Evolutionary conservation across 148 eudicot species (phyloP).

Genomic region (Drosera capensis): DNA sequence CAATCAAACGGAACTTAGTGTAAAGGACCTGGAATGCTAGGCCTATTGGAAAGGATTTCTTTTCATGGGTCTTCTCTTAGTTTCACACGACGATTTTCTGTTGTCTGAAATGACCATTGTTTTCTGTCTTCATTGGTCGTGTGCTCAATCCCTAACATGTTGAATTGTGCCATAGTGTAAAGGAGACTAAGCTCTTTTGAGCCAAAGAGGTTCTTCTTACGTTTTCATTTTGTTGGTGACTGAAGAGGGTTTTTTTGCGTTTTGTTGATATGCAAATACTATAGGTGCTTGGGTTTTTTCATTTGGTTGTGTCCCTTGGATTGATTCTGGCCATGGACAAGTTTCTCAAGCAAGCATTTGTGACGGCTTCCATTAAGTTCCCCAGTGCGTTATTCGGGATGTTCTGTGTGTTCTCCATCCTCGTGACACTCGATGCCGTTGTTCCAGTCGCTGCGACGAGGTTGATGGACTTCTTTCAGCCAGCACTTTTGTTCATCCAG

Average conservation of each 20-base stretch:
- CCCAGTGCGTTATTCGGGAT: conserved; percentile 97
- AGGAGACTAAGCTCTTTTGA: too few species aligned
- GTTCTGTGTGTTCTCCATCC: conserved; percentile 78
- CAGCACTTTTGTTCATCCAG: conserved; percentile 85
- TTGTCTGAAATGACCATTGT: too few species aligned
- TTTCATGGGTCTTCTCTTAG: too few species aligned
- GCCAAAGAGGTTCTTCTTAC: too few species aligned
- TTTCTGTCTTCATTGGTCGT: too few species aligned
- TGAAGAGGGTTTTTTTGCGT: conserved; percentile 2
- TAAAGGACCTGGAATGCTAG: too few species aligned
- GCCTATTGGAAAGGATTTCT: too few species aligned
- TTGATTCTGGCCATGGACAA: conserved; percentile 72
- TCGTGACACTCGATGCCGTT: conserved; percentile 48
- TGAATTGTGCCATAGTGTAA: too few species aligned
- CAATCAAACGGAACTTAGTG: too few species aligned
- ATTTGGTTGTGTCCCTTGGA: conserved; percentile 78
- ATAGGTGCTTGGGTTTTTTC: conserved; percentile 51
- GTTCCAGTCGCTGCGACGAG: conserved; percentile 53
- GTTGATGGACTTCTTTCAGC: conserved; percentile 82
- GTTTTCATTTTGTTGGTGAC: conserved; percentile 1
- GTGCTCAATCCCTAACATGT: too few species aligned
- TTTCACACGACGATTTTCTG: too few species aligned
- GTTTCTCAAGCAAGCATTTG: conserved; percentile 56
- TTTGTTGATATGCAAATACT: conserved; percentile 6
- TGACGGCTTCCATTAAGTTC: conserved; percentile 69